These are phyloP conservation scores for Emydomyces testavorans DNA, from an alignment of 2,329 filamentous ascomycete genomes.

Conservation along the genomic window DNA sequence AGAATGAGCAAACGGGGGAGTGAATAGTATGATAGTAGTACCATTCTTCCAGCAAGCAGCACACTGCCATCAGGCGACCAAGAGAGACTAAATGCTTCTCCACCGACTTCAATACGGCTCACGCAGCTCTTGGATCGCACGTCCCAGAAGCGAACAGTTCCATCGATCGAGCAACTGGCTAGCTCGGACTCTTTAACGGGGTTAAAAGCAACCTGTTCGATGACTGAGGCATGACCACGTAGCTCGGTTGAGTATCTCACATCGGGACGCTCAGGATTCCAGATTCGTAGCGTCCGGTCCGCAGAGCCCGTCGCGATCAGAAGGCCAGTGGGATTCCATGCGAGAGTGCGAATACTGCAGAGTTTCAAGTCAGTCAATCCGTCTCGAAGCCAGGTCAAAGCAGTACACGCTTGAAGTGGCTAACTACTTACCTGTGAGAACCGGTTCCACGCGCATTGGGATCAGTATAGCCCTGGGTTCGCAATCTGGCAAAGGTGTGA, in stretches of 20 bases:
- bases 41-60: slow-evolving; percentile 39
- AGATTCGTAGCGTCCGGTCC: slow-evolving; percentile 80
- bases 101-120: slow-evolving; percentile 39
- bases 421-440: slow-evolving; percentile 44
- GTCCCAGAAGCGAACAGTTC: slow-evolving; percentile 42
- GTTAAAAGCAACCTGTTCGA: slow-evolving; percentile 41
- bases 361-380: slow-evolving; percentile 23
- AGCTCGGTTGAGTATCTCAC: slow-evolving; percentile 40
- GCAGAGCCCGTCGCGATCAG: slow-evolving; percentile 79
- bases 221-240: slow-evolving; percentile 37
- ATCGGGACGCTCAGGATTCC: slow-evolving; percentile 54
- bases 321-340: slow-evolving; percentile 78
- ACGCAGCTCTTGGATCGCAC: slow-evolving; percentile 40
- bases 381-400: not conserved
- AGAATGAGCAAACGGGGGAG: not conserved
- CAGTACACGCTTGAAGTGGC: not conserved
- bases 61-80: slow-evolving; percentile 40
- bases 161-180: slow-evolving; percentile 40
- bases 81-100: slow-evolving; percentile 39
- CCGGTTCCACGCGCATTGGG: slow-evolving; percentile 44
- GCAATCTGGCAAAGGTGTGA: slow-evolving; percentile 53
- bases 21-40: too few relatives aligned
- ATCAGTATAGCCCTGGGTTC: slow-evolving; percentile 61
- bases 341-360: slow-evolving; percentile 60
- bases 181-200: slow-evolving; percentile 40